Evolutionary conservation across 148 eudicot genomes (phyloP).

Genomic region (Polygonum maritimum): DNA sequence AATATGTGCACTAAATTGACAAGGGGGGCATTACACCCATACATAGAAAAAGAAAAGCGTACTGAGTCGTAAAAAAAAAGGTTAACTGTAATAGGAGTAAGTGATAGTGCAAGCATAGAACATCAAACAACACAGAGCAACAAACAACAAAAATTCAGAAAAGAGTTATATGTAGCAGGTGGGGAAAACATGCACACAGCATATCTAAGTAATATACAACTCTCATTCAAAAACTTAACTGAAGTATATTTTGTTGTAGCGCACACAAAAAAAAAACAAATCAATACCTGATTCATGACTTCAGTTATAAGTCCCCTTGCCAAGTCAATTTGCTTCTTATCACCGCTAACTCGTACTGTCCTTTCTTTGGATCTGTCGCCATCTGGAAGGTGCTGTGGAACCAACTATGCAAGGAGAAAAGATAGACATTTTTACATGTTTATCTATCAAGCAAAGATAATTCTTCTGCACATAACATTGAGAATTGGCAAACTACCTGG

Average conservation of each 20-base stretch:
- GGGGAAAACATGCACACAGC: background rate
- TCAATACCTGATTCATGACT: slow-evolving; percentile 85
- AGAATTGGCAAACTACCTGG: slow-evolving; percentile 45
- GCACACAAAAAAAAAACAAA: background rate
- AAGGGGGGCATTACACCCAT: background rate
- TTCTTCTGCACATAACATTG: background rate
- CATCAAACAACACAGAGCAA: background rate
- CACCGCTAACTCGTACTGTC: slow-evolving; percentile 80
- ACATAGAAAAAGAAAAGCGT: background rate
- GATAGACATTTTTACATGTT: background rate
- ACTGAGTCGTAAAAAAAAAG: background rate
- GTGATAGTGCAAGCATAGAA: background rate
- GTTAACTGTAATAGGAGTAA: background rate
- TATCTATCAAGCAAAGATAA: background rate
- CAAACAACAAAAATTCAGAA: background rate
- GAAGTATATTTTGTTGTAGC: background rate
- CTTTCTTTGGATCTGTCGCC: slow-evolving; percentile 78
- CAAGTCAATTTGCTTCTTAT: slow-evolving; percentile 70
- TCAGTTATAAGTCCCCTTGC: slow-evolving; percentile 87
- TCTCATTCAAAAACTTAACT: background rate
- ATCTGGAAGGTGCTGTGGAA: slow-evolving; percentile 61
- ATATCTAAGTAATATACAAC: background rate
- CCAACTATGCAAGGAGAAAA: slow-evolving; percentile 33
- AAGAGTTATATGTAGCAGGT: background rate
- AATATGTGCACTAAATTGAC: background rate